Evolutionary conservation across 768 basidiomycete genomes (phyloP).

Genomic region (Boletus tomentosulus): DNA sequence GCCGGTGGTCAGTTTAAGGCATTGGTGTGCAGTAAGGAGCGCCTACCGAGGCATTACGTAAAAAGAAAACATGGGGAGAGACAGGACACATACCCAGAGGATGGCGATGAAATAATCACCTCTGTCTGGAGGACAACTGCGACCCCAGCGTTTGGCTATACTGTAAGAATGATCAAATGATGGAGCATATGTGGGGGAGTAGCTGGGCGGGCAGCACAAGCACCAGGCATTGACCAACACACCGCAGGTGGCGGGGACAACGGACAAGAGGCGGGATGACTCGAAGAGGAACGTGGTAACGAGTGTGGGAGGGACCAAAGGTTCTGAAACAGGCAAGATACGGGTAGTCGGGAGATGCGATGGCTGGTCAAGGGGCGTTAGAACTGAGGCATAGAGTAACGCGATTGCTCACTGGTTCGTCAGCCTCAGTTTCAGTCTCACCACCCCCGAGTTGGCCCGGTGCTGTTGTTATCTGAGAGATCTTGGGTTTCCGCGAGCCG

Average conservation of each 20-base stretch:
- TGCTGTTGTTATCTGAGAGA: conserved; percentile 54
- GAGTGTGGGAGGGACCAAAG: conserved; percentile 46
- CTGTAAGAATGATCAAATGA: conserved; percentile 2
- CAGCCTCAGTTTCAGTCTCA: conserved; percentile 76
- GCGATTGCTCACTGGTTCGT: conserved; percentile 58
- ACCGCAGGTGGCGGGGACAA: conserved; percentile 70
- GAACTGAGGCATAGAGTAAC: conserved; percentile 2
- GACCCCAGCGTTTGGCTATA: conserved; percentile 19
- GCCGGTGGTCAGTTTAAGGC: conserved; percentile 82
- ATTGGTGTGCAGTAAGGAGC: conserved; percentile 84
- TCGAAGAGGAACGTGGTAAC: conserved; percentile 64
- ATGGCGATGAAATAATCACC: conserved; percentile 65
- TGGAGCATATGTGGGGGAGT: conserved; percentile 6
- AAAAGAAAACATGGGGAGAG: neutral
- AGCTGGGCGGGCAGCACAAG: conserved; percentile 43
- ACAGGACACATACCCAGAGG: conserved; percentile 55
- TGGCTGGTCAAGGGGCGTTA: conserved; percentile 37
- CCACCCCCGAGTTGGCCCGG: conserved; percentile 59
- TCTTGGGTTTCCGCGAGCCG: conserved; percentile 37
- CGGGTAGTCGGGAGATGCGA: conserved; percentile 68
- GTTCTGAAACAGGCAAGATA: conserved; percentile 46
- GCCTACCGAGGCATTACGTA: conserved; percentile 43
- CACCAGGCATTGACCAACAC: conserved; percentile 59
- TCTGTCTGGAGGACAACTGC: conserved; percentile 43
- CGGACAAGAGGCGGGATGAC: conserved; percentile 61